These are phyloP conservation scores for Grosmannia penicillata DNA, from an alignment of 2,329 filamentous ascomycete genomes.

Conservation along the genomic window DNA sequence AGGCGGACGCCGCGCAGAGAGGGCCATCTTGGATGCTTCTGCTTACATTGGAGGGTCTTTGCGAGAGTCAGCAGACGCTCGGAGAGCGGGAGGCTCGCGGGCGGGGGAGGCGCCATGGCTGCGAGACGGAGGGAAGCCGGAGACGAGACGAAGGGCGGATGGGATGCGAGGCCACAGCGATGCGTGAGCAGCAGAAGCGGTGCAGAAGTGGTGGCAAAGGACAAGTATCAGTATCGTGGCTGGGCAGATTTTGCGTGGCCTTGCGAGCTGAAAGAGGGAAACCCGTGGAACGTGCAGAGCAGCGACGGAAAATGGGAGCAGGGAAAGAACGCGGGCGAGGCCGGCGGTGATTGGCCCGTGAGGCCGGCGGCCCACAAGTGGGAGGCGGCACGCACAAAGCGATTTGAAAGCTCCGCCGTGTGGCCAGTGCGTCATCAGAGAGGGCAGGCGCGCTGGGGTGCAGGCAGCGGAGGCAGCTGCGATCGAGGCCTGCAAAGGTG, in stretches of 20 bases:
- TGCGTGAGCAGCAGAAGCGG: not conserved
- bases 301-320: no score
- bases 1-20: no score
- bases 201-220: not conserved
- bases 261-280: not conserved
- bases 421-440: no score
- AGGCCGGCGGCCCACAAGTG: no score
- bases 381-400: no score
- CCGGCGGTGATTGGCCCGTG: not conserved
- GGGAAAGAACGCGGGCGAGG: not conserved
- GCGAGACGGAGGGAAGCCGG: not conserved
- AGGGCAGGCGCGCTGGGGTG: no score
- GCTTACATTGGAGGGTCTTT: constrained; percentile 83
- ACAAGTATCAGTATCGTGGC: no score
- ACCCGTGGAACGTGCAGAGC: not conserved
- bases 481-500: no score
- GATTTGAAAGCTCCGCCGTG: no score
- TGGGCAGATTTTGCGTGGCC: constrained; percentile 3
- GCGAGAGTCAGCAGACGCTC: constrained; percentile 66
- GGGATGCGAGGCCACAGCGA: not conserved
- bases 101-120: constrained; percentile 59
- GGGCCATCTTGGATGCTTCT: no score
- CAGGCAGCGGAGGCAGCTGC: no score
- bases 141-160: not conserved
- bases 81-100: constrained; percentile 51